A percentile compares a stretch with the other conserved stretches of the same genome.
Conservation (phyloP, 305 asterid genomes). For the Salvia sclarea region DNA sequence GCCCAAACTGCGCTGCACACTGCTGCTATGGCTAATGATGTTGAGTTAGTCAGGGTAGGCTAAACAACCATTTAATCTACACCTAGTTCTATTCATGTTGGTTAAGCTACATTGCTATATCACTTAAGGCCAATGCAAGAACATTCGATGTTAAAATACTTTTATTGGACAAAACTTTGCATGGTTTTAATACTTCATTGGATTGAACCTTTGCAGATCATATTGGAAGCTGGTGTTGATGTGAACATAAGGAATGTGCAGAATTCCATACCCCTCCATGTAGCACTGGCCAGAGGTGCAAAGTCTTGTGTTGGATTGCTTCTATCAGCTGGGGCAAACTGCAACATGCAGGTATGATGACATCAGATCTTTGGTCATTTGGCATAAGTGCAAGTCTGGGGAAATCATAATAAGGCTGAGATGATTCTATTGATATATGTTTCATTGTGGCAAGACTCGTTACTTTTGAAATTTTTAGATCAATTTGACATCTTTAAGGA, state of each 20-base stretch:
- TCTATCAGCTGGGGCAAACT: constrained; percentile 92
- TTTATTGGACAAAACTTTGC: constrained; percentile 13
- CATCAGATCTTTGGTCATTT: constrained; percentile 26
- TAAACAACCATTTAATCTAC: constrained; percentile 25
- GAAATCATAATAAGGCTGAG: constrained; percentile 22
- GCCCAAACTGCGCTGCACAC: constrained; percentile 92
- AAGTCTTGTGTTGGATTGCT: constrained; percentile 90
- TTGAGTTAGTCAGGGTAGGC: constrained; percentile 87
- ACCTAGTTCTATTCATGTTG: constrained; percentile 11
- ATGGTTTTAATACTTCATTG: constrained; percentile 18
- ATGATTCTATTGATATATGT: constrained; percentile 15
- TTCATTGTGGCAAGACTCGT: constrained; percentile 10
- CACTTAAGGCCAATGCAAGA: constrained; percentile 17
- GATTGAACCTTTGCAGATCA: constrained; percentile 54
- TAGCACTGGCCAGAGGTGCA: constrained; percentile 97
- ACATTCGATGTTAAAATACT: constrained; percentile 13
- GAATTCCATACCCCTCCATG: constrained; percentile 89
- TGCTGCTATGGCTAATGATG: constrained; percentile 91
- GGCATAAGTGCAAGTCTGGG: constrained; percentile 10
- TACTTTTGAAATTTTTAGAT: constrained; percentile 18
- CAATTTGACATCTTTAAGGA: constrained; percentile 19
- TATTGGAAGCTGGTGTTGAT: constrained; percentile 89
- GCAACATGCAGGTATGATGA: constrained; percentile 76
- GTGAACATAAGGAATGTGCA: constrained; percentile 85
- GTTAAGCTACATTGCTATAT: constrained; percentile 5